Evolutionary conservation across 2,329 filamentous ascomycete genomes (phyloP), one percentile per base, ranked within the genome.

Genomic region (Knoxdaviesia proteae): DNA sequence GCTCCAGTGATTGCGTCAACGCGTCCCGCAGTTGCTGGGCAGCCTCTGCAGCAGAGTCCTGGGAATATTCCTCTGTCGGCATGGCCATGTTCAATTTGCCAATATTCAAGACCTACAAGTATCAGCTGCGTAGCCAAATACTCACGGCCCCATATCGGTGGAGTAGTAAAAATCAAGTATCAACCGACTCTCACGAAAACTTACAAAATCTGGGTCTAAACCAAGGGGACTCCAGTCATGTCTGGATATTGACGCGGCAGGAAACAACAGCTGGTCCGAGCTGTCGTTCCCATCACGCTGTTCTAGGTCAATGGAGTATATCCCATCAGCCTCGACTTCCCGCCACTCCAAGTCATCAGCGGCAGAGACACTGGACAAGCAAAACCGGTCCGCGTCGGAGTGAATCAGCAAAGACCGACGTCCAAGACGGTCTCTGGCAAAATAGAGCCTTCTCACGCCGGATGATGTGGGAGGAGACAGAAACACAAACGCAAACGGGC

Each of bases 401-500:
- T 69, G 69, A 11, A 69, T 61, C 38, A 94, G 64, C 34, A 98
- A 63, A 9, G 90, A 96, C 40, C 90, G 73, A 45, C 90, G 71
- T 6, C 90, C 90, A 3, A 98, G 68, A 45, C 81, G 80, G 57
- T 98, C 90, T 49, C 90, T 73, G 6, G 82, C 86, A 56, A 82
- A 94, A 58, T 79, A 93, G 9, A 96, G 49, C 20, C 45, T 35
- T 37, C 68, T 69, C 7, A 62, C 42, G 69, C 63, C 7, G 56
- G 52, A 10, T 65, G 68, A 20, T 20, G 20, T 20, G 20, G 20
- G 61, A 30, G 29, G 20, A 32, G 94, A 80, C 52, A 80, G 80
- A 57, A 80, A 94, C 5, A 88, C 71, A 58, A 96, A 90, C 2
- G 88, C 83, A 61, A 90, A 96, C 0, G 90, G 88, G 0, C 90